Base-by-base conservation (phyloP, 768 basidiomycete species). In the Naematelia aurantialba region DNA sequence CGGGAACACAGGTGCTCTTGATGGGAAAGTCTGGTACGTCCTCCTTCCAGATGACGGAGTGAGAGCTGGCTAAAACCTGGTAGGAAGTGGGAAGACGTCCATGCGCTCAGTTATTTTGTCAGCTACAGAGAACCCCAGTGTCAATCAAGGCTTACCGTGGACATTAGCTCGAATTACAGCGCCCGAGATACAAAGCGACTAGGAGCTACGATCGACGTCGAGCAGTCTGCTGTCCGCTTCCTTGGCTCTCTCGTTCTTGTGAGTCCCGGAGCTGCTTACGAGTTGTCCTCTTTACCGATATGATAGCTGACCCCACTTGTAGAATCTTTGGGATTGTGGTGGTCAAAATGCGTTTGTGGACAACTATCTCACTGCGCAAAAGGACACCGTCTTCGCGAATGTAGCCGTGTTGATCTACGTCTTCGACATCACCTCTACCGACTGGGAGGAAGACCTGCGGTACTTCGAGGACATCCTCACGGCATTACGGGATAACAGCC, bases 61-160 rank as follows among this genome's bases (percentile, higher is more conserved):
- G 30, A 29, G 26, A 8, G 26, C 25, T 22, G 46, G 45, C 60
- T 64, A 42, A 58, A 53, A 14, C 45, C 21, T 17, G n/a, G 4
- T 62, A 79, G 80, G 81, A 31, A 80, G 79, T 59, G 81, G 80
- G 13, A 81, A 82, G 81, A 97, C 94, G 11, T 98, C 94, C 4
- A 99, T 99, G 96, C 85, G 96, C 55, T 93, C 92, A 25, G 87
- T 99, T 78, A 98, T 99, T 74, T 99, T 99, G 91, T 93, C 79
- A 80, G 89, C 80, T 50, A 19, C 22, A 34, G 17, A n/a, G 21
- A 5, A 19, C n/a, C 17, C 13, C 30, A 21, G 26, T 39, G 34
- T 17, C 34, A 39, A 39, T 8, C 34, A 8, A 39, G 34, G 34
- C 17, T 55, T 17, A 51, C 22, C 5, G 4, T 17, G 19, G 34